Base-by-base conservation (phyloP, 2,329 filamentous ascomycete species). In the Arachnomyces sp. region DNA sequence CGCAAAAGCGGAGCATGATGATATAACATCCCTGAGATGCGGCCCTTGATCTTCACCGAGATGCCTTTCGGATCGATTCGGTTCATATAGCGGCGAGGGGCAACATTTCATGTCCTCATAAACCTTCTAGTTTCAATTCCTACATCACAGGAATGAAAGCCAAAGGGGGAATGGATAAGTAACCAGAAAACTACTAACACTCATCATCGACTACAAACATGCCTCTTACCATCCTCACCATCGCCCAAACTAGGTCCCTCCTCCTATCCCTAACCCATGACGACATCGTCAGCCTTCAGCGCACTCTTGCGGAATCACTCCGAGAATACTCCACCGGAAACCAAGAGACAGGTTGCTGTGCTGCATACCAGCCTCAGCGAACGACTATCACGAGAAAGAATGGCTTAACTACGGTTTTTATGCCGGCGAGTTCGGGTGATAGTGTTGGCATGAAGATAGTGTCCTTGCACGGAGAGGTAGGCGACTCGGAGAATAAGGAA, bases 381-480 rank as follows among this genome's bases (percentile, higher is more conserved):
- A 81, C 77, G 2, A 67, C 72, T 2, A 70, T 84, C 38, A 75
- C 74, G 38, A 73, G 75, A 9, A 72, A 72, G 38, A 72, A 79
- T 68, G 78, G 78, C 3, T 71, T 72, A 25, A 78, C 74, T 2
- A 82, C 77, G 3, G 63, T 84, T 7, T 81, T 83, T 60, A 81
- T 83, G 77, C 80, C 81, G 2, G 78, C 78, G 9, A 78, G 70
- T 30, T 77, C 74, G 11, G 72, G 74, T 21, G 68, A 71, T 31
- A 72, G 74, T 2, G 66, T 80, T 13, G 80, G 79, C 4, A 74
- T 83, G 46, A 84, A 83, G 56, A 75, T 84, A 31, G 73, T 83
- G 31, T 79, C 76, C 7, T 57, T 80, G 11, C 58, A 68, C 25
- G 64, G 55, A 50, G 57, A 49, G 13, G 54, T 8, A 59, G 57